Evolutionary conservation across 257 asterid genomes (phyloP), one percentile per base, ranked within the genome.

Genomic region (Rauvolfia tetraphylla): DNA sequence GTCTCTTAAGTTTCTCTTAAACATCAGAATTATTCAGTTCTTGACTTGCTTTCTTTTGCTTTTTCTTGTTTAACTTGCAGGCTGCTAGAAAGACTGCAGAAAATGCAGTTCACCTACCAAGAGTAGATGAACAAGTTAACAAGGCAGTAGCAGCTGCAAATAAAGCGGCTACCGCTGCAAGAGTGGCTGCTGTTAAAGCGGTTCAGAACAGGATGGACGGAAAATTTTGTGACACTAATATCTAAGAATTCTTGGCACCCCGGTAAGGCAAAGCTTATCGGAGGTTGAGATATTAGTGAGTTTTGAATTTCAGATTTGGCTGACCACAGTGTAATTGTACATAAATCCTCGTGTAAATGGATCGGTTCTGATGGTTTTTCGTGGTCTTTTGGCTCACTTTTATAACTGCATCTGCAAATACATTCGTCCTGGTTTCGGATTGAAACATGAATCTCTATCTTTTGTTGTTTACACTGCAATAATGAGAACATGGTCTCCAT

Each of bases 181-280:
- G 98, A 82, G 98, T 94, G 33, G 97, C 97, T 74, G 98, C 98
- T 4, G 87, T 92, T 59, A 94, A 90, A 86, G 98, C 97, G 39
- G 97, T 92, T 80, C 96, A 94, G 78, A 94, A 89, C 83, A 83
- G 90, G 79, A 89, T 90, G 31, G 92, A 89, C 75, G 96, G 96
- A 42, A 85, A 88, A 63, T 83, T 90, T 88, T 91, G 95, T 59
- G 88, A 88, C 44, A 88, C 89, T 84, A 74, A 87, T 89, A 48
- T 65, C 57, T 92, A 71, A 82, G 62, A 63, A 56, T n/a, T 53
- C 15, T 63, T 71, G 86, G 75, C 85, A 74, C 82, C 85, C 87
- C 80, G 75, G 72, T 78, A 49, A 63, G 81, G 84, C 81, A 71
- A 49, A 80, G 3, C 42, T 57, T 46, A 23, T 65, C 62, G 77